Conservation (phyloP, 108 stramenopile genomes). For the Skeletonema costatum region DNA sequence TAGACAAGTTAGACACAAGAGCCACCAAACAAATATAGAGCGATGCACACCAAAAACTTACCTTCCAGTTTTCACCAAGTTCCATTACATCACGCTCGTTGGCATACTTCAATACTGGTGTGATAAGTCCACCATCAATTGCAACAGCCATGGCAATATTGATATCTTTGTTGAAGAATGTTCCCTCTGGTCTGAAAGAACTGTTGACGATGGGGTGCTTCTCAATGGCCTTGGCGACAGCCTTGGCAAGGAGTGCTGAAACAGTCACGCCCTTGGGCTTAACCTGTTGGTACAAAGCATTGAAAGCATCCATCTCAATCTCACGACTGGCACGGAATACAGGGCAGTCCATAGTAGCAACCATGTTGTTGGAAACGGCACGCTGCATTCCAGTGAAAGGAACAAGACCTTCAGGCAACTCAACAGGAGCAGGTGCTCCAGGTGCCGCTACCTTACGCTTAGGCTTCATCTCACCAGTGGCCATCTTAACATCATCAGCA, state of each 20-base stretch:
- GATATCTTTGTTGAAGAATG: slow-evolving; percentile 92
- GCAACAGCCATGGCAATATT: slow-evolving; percentile 99
- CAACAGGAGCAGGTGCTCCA: slow-evolving; percentile 50
- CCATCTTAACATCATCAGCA: slow-evolving; percentile 88
- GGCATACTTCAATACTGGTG: slow-evolving; percentile 92
- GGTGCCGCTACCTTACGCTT: slow-evolving; percentile 61
- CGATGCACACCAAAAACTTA: slow-evolving; percentile 1
- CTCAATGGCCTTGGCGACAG: slow-evolving; percentile 91
- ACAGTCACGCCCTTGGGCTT: slow-evolving; percentile 95
- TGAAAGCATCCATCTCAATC: slow-evolving; percentile 92
- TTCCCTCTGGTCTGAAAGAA: slow-evolving; percentile 81
- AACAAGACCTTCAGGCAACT: slow-evolving; percentile 88
- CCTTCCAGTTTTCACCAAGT: slow-evolving; percentile 93
- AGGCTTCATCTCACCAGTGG: slow-evolving; percentile 88
- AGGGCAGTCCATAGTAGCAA: slow-evolving; percentile 87
- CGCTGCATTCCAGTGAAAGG: slow-evolving; percentile 97
- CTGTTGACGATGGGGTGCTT: slow-evolving; percentile 96
- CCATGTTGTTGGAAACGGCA: slow-evolving; percentile 98
- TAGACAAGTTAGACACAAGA: not conserved
- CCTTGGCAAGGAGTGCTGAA: slow-evolving; percentile 94
- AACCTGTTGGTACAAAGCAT: slow-evolving; percentile 89
- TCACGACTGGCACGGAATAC: slow-evolving; percentile 94
- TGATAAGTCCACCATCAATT: slow-evolving; percentile 98
- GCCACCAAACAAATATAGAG: not conserved
- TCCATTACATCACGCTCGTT: slow-evolving; percentile 90